Evolutionary conservation across 179 eudicot species (phyloP), one percentile per base, ranked within the genome.

Genomic region (Pouteria campechiana): DNA sequence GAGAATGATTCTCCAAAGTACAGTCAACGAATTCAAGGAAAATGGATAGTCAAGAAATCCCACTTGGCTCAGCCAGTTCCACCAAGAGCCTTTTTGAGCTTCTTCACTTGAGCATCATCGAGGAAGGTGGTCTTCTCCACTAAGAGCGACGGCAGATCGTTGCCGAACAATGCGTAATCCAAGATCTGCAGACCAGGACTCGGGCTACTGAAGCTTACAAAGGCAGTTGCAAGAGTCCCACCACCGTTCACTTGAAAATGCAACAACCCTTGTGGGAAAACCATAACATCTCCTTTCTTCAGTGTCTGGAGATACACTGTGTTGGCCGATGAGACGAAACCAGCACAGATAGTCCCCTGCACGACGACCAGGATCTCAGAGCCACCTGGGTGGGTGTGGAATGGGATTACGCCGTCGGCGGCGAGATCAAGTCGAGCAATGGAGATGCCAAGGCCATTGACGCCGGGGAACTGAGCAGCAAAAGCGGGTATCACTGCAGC

Each of bases 301-400:
- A 82, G 68, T 5, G 41, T 69, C 44, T 65, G 67, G 0, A 57
- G 16, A 46, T 81, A 81, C 3, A 78, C 78, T 1, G n/a, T 9
- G 15, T 74, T 76, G 5, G 62, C 72, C 0, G 78, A 68, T 1
- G 79, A 73, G 0, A 81, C 17, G 37, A 81, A 73, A 0, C 79
- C 90, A 2, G 84, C 66, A 18, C 50, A 52, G 9, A 79, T 56
- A 1, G 58, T 34, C 2, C 89, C 89, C 28, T 67, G 59, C 2
- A 55, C 50, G 0, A 81, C 77, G 6, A 72, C 16, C 0, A 80
- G 60, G 7, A 74, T 22, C 47, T 83, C 94, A 0, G 78, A 44
- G 0, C 50, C 94, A 0, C 69, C 80, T 0, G 94, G 90, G 72
- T 83, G 94, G 0, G 90, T 83, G 81, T 83, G 94, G 61, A 83